Evolutionary conservation across 441 rosid genomes (phyloP).

Genomic region (Monsonia emarginata): DNA sequence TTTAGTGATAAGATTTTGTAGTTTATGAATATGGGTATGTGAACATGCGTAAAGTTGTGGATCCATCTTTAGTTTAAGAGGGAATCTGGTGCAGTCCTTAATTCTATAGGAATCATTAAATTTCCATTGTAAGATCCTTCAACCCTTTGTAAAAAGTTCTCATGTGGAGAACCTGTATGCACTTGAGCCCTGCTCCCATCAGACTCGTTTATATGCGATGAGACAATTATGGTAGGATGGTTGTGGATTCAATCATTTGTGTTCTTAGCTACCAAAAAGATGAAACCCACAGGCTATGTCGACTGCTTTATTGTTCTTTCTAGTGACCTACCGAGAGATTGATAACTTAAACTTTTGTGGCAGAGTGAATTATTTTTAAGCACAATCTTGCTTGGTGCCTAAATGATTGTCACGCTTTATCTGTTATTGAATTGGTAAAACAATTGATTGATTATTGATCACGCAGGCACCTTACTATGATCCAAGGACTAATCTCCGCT

Average conservation of each 20-base stretch:
- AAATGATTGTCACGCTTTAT: background rate
- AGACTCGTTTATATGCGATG: background rate
- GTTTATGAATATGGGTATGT: background rate
- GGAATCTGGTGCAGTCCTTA: background rate
- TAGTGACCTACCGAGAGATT: too few relatives aligned
- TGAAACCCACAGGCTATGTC: too few relatives aligned
- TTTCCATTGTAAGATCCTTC: background rate
- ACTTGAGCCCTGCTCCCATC: too few relatives aligned
- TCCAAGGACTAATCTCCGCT: conserved; percentile 77
- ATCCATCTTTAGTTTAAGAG: background rate
- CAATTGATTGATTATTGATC: background rate
- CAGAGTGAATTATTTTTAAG: background rate
- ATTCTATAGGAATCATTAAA: background rate
- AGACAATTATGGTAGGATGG: background rate
- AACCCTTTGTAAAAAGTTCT: too few relatives aligned
- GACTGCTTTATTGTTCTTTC: too few relatives aligned
- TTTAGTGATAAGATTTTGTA: background rate
- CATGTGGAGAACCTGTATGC: too few relatives aligned
- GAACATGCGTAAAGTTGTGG: background rate
- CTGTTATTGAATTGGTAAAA: background rate
- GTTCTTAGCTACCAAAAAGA: background rate
- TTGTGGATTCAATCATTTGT: background rate
- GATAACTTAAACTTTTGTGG: too few relatives aligned
- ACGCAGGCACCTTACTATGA: conserved; percentile 80
- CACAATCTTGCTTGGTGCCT: background rate